A percentile compares a stretch with the other conserved stretches of the same genome.
phyloP scores from a whole-genome alignment of 1,284 basidiomycete genomes.

The Cutaneotrichosporon cyanovorans region DNA sequence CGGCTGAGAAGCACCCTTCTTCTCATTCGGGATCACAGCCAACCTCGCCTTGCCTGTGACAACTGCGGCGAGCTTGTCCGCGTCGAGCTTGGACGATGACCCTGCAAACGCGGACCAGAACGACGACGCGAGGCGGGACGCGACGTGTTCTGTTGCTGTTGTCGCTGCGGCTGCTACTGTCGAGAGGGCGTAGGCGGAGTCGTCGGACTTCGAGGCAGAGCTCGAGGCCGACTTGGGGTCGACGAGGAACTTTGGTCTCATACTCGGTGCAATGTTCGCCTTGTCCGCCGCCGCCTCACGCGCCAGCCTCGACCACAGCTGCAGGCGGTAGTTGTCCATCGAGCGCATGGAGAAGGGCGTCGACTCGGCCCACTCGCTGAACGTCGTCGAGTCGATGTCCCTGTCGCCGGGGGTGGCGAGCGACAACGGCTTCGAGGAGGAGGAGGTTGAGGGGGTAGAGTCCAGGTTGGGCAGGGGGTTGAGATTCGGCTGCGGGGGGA shows the following conservation, averaged over 20 bases:
- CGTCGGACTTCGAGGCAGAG: background rate
- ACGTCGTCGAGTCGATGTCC: constrained; percentile 55
- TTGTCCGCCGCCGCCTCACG: constrained; percentile 43
- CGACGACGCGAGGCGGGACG: constrained; percentile 41
- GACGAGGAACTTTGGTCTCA: constrained; percentile 45
- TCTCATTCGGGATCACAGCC: constrained; percentile 23
- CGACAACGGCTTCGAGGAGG: constrained; percentile 8
- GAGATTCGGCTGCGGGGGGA: constrained; percentile 55
- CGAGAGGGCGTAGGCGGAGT: constrained; percentile 8
- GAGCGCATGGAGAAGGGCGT: constrained; percentile 75
- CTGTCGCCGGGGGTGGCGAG: constrained; percentile 32
- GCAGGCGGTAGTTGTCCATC: constrained; percentile 75
- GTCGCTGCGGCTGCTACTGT: constrained; percentile 20
- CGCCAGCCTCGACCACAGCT: constrained; percentile 77
- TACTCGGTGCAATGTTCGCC: constrained; percentile 27
- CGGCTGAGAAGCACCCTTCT: background rate
- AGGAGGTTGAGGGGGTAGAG: background rate
- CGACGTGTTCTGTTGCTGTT: constrained; percentile 39
- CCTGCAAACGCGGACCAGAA: constrained; percentile 47
- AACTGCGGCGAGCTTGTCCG: constrained; percentile 46
- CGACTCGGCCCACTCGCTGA: constrained; percentile 54
- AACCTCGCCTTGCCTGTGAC: constrained; percentile 44
- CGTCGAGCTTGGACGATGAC: constrained; percentile 28
- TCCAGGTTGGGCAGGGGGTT: constrained; percentile 61
- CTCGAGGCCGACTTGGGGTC: constrained; percentile 11